phyloP scores from a whole-genome alignment of 176 grass and related monocot genomes.

The Oryza nivara region DNA sequence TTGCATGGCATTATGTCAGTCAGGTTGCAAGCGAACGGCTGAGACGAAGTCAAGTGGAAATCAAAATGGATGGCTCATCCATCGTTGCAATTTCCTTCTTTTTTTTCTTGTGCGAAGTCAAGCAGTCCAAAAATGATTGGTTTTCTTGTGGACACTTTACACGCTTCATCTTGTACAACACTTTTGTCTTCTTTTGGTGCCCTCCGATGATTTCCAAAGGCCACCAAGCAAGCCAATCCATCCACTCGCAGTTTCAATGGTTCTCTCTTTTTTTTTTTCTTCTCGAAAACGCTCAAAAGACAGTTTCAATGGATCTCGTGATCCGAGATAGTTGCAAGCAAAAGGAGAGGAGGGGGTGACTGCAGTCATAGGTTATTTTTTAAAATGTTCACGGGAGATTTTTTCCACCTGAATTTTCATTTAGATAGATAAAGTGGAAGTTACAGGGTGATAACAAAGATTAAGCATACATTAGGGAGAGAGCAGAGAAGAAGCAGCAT shows the following conservation, averaged over 20 bases:
- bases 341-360: constrained; percentile 30
- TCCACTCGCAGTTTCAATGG: constrained; percentile 42
- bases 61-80: constrained; percentile 17
- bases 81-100: constrained; percentile 1
- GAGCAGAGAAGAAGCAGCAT: too few relatives aligned
- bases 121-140: constrained; percentile 23
- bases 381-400: too few relatives aligned
- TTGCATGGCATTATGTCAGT: not conserved
- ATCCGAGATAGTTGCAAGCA: constrained; percentile 21
- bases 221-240: constrained; percentile 21
- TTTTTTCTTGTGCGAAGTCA: constrained; percentile 9
- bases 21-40: constrained; percentile 23
- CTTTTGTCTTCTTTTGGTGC: constrained; percentile 37
- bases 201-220: constrained; percentile 50
- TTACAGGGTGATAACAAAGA: too few relatives aligned
- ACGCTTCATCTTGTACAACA: not conserved
- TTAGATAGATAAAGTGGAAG: too few relatives aligned
- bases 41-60: not conserved
- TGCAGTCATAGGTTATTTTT: too few relatives aligned
- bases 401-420: too few relatives aligned
- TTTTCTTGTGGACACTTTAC: not conserved
- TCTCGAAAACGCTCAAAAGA: not conserved
- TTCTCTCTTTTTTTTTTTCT: not conserved
- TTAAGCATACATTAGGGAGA: too few relatives aligned
- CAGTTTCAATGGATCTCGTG: not conserved